A percentile compares a stretch with the other conserved stretches of the same genome.
phyloP scores from a whole-genome alignment of 1,139 yeast species.

The Kodamaea sp. region DNA sequence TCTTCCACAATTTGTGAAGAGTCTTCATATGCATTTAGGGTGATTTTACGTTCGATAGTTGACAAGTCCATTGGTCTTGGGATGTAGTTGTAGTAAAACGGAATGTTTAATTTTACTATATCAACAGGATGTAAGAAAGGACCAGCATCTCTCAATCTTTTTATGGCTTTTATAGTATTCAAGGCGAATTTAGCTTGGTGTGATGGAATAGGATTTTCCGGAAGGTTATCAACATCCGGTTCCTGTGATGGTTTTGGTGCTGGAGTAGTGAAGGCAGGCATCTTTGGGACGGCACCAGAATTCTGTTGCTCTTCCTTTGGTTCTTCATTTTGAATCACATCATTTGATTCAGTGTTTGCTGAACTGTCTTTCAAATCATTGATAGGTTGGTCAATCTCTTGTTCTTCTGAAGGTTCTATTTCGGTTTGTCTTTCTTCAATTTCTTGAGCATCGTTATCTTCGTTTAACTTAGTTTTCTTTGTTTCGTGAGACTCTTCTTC shows the following conservation, averaged over 20 bases:
- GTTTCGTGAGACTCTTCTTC: slow-evolving; percentile 16
- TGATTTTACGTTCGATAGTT: slow-evolving; percentile 80
- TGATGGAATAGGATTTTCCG: slow-evolving; percentile 70
- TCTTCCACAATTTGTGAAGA: slow-evolving; percentile 71
- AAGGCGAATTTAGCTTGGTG: slow-evolving; percentile 77
- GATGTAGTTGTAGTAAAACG: slow-evolving; percentile 81
- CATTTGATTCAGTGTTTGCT: slow-evolving; percentile 10
- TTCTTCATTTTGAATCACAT: neutral
- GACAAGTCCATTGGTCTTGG: slow-evolving; percentile 90
- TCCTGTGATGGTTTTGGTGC: slow-evolving; percentile 72
- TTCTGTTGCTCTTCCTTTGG: neutral
- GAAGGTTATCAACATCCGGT: slow-evolving; percentile 68
- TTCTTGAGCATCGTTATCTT: slow-evolving; percentile 6
- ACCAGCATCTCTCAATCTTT: slow-evolving; percentile 85
- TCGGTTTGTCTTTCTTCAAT: slow-evolving; percentile 5
- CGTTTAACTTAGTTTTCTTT: slow-evolving; percentile 23
- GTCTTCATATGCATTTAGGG: slow-evolving; percentile 63
- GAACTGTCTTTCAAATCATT: neutral
- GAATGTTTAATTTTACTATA: slow-evolving; percentile 80
- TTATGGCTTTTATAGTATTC: slow-evolving; percentile 73
- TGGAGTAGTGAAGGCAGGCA: slow-evolving; percentile 37
- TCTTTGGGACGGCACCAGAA: neutral
- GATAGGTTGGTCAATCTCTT: neutral
- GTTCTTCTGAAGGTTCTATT: neutral
- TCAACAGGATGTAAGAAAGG: slow-evolving; percentile 93